Evolutionary conservation across 345 rosid genomes (phyloP).

Genomic region (Eutrema heterophyllum): DNA sequence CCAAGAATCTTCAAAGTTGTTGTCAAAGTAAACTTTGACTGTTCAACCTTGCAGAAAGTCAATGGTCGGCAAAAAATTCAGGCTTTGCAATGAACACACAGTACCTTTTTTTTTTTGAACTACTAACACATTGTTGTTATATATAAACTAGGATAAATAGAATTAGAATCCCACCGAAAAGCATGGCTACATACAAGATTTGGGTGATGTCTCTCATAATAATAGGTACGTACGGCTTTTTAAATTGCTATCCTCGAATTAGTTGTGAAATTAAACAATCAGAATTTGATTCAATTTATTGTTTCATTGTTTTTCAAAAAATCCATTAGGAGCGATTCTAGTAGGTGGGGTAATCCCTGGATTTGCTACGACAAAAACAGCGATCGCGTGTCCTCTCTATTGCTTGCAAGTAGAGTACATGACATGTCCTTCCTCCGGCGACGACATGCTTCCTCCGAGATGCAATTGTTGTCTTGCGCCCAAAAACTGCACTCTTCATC

Average conservation of each 20-base stretch:
- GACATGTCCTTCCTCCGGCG: constrained; percentile 44
- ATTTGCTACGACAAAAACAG: neutral
- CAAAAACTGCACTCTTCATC: constrained; percentile 48
- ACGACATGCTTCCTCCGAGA: constrained; percentile 27
- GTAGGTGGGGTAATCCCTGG: constrained; percentile 11
- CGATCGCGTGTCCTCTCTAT: constrained; percentile 18
- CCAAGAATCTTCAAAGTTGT: too few species aligned
- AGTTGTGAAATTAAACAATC: neutral
- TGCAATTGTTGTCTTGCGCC: constrained; percentile 61
- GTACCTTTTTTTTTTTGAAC: neutral
- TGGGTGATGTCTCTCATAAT: constrained; percentile 3
- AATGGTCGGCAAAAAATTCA: neutral
- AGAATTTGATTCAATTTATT: neutral
- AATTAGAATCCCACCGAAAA: neutral
- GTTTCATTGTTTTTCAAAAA: neutral
- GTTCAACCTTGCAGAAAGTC: neutral
- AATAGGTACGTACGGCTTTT: neutral
- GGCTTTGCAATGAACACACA: neutral
- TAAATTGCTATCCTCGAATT: neutral
- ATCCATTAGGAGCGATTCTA: neutral
- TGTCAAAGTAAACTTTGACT: neutral
- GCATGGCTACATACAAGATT: constrained; percentile 1
- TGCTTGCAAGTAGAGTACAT: constrained; percentile 48
- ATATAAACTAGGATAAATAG: too few species aligned
- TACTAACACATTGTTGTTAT: neutral